These are phyloP conservation scores for Tolypocladium pustulatum DNA, from an alignment of 2,329 filamentous ascomycete genomes.

Conservation along the genomic window DNA sequence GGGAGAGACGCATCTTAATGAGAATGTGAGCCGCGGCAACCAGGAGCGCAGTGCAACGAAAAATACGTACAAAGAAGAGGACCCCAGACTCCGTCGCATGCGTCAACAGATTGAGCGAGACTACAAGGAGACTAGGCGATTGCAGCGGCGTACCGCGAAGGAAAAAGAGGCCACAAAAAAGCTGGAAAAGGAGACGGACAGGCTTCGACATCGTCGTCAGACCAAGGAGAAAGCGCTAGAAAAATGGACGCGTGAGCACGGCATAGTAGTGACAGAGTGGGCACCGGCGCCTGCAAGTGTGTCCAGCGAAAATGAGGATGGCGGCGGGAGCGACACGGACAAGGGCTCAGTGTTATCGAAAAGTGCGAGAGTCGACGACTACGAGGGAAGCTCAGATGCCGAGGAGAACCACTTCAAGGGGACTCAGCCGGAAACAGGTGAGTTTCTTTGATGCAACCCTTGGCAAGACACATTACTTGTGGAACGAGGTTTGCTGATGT, in stretches of 20 bases:
- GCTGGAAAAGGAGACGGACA: neutral
- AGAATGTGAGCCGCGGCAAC: neutral
- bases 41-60: neutral
- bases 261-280: neutral
- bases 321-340: neutral
- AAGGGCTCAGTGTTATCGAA: neutral
- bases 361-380: neutral
- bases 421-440: neutral
- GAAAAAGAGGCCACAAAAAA: neutral
- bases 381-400: neutral
- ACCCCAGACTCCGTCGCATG: neutral
- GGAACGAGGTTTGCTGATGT: neutral
- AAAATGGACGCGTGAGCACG: neutral
- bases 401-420: neutral
- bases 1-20: neutral
- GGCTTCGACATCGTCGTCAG: neutral
- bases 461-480: neutral
- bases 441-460: neutral
- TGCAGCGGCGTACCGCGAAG: neutral
- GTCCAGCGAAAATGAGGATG: neutral
- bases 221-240: neutral
- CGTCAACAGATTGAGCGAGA: neutral
- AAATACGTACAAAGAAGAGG: neutral
- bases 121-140: neutral
- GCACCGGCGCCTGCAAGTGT: rapidly evolving